Percentiles rank a stretch among this genome's conserved stretches.
Conservation (phyloP, 371 early-diverging fungal genomes). For the Apophysomyces sp. region DNA sequence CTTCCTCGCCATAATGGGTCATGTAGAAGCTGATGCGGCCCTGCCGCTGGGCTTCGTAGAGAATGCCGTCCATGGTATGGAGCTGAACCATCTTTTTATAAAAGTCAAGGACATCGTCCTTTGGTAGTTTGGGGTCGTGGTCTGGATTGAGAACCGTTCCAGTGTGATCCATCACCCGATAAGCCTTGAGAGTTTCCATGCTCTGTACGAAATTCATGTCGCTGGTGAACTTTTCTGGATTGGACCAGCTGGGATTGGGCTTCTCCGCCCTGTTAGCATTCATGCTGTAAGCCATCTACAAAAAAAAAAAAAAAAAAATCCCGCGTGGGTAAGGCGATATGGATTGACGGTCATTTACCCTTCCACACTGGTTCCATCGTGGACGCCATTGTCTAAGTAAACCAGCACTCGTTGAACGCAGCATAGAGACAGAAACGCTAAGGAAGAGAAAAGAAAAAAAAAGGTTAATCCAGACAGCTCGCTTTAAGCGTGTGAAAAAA, state of each 20-base stretch:
- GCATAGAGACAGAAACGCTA: neutral
- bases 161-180: constrained; percentile 90
- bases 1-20: constrained; percentile 98
- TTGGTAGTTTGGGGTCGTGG: constrained; percentile 79
- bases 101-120: constrained; percentile 73
- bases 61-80: constrained; percentile 88
- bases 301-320: neutral
- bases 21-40: constrained; percentile 98
- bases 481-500: neutral
- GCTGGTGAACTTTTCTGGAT: constrained; percentile 25
- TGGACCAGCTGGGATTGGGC: constrained; percentile 5
- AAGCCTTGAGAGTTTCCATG: constrained; percentile 78
- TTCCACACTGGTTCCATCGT: neutral
- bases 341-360: neutral
- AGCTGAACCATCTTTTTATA: constrained; percentile 91
- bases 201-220: constrained; percentile 49
- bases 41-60: constrained; percentile 98
- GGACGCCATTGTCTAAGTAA: neutral
- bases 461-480: neutral
- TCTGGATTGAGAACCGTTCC: constrained; percentile 73
- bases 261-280: neutral
- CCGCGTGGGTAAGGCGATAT: neutral
- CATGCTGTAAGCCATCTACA: neutral
- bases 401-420: neutral
- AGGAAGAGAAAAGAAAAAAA: neutral